Evolutionary conservation across 2,329 filamentous ascomycete genomes (phyloP), one percentile per base, ranked within the genome.

Genomic region (Fusarium newnesense): DNA sequence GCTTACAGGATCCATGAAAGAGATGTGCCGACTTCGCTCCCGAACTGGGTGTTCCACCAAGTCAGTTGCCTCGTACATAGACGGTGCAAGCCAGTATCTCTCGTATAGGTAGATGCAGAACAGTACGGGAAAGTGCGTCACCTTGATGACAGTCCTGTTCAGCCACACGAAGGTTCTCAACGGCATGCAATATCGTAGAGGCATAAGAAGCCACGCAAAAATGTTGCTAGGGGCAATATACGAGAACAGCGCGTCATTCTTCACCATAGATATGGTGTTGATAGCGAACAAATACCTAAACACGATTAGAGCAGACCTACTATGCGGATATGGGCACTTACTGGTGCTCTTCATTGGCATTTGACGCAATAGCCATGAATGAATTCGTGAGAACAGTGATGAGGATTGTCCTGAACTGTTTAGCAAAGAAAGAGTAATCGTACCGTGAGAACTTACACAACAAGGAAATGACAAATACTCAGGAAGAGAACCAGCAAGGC

Each of bases 221-320:
- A 98, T 93, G 79, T 98, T 98, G 19, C 93, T 92, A 0, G 96
- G 96, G 4, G 96, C 93, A 69, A 98, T 90, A 80, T 98, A 98
- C 7, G 94, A 97, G 85, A 98, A 98, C 0, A 98, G 85, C 0
- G 95, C 93, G 80, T 98, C 96, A n/a, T 96, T 97, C 82, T 98
- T 98, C 74, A 98, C 96, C 94, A 97, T 97, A 9, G 94, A 97
- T 56, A 98, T 97, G 9, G 96, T 97, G 79, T 98, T 98, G 81
- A 98, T 95, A 1, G 96, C 96, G 79, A 98, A 98, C 5, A 98
- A 84, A 79, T 97, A 98, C 67, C 87, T 69, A 42, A 60, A 37
- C 37, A 15, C 3, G 24, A 56, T 79, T 39, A 76, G 69, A 47
- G 40, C 34, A 26, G n/a, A 32, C 4, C 18, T 12, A 34, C 34